Conservation (phyloP, 164 flowering plant species). For the Chimonanthus salicifolius region DNA sequence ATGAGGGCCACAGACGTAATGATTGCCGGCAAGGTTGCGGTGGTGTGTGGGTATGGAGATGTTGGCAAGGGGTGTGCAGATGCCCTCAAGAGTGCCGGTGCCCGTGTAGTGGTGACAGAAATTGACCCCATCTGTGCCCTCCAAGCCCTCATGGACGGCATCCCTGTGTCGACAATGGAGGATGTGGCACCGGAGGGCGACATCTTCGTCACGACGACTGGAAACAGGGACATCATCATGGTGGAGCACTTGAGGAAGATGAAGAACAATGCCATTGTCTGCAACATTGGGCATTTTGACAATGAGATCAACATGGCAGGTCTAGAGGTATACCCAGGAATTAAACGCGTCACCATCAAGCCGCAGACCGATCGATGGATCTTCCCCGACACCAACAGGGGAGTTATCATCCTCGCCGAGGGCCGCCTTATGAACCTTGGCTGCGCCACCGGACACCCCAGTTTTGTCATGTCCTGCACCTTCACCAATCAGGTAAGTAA, state of each 20-base stretch:
- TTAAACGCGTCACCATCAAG: conserved; percentile 20
- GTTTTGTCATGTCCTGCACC: conserved; percentile 27
- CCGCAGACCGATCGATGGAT: conserved; percentile 28
- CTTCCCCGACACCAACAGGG: conserved; percentile 18
- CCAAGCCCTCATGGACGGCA: conserved; percentile 32
- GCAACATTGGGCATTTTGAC: conserved; percentile 38
- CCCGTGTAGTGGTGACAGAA: conserved; percentile 29
- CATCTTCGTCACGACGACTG: conserved; percentile 28
- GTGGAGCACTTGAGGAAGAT: conserved; percentile 31
- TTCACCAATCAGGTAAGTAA: conserved; percentile 22
- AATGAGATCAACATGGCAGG: conserved; percentile 22
- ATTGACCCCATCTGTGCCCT: conserved; percentile 36
- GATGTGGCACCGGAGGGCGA: conserved; percentile 21
- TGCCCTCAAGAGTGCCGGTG: conserved; percentile 23
- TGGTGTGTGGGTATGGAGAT: conserved; percentile 24
- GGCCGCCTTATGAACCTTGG: conserved; percentile 25
- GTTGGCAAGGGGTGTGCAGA: conserved; percentile 27
- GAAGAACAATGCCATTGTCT: conserved; percentile 39
- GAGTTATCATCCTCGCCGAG: conserved; percentile 22
- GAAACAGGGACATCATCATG: conserved; percentile 34
- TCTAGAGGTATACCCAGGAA: conserved; percentile 20
- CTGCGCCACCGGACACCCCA: conserved; percentile 25
- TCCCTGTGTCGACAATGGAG: conserved; percentile 25
- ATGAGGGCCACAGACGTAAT: conserved; percentile 26
- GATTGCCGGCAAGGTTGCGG: conserved; percentile 26